Base-by-base conservation (phyloP, 192 early-diverging fungal species). In the Paraglomus brasilianum region DNA sequence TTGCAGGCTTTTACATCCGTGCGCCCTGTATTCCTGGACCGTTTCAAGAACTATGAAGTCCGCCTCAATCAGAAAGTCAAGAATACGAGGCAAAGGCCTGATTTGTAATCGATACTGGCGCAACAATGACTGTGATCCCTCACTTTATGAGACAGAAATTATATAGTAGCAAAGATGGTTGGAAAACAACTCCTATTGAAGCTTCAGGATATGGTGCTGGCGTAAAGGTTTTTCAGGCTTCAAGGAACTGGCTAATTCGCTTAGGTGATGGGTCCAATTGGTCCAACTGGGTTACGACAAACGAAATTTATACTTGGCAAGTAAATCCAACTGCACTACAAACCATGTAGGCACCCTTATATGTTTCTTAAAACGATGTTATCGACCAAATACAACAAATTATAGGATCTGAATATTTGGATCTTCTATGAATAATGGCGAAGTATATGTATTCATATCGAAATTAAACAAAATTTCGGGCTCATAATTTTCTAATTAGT, bases 201-300 rank as follows among this genome's bases (percentile, higher is more conserved):
- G n/a, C n/a, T n/a, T n/a, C n/a, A n/a, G n/a, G n/a, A n/a, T n/a
- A n/a, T n/a, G n/a, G n/a, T n/a, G n/a, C n/a, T n/a, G n/a, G n/a
- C n/a, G n/a, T n/a, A n/a, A n/a, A n/a, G n/a, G n/a, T n/a, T n/a
- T n/a, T n/a, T 30, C 46, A 64, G 22, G 62, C 8, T 49, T 64
- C 43, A 64, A 64, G 62, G 5, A 47, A 49, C 0, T 64, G 62
- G 62, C 5, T 48, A 2, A 38, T 64, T 48, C 48, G 61, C 21
- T 64, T 64, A 14, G 42, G 44, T 48, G 61, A 64, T 39, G 61
- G 45, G 46, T 38, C 45, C 46, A 64, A 64, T 49, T 64, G 61
- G 45, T 47, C 19, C 30, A 38, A 38, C 19, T 64, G 46, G 61
- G 0, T 7, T 49, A 64, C 10, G 5, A 64, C 46, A 0, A 38